Percentiles rank a stretch among this genome's conserved stretches.
Conservation (phyloP, 495 filamentous ascomycete species). For the Tetracladium setigerum region DNA sequence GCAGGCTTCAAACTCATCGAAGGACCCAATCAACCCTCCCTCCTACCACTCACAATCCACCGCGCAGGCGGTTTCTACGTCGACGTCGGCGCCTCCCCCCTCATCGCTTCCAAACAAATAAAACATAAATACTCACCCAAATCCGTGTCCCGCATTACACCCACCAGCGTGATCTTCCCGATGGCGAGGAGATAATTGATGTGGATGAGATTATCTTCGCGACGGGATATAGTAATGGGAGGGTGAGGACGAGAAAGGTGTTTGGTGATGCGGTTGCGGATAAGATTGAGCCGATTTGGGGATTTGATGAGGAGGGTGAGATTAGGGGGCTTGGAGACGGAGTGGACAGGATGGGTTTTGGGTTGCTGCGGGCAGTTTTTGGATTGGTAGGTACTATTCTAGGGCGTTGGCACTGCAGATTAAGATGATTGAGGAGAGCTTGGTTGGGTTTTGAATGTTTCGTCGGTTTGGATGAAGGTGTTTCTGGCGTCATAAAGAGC, state of each 20-base stretch:
- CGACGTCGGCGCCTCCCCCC: constrained; percentile 48
- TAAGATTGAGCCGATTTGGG: constrained; percentile 51
- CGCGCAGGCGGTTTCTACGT: constrained; percentile 57
- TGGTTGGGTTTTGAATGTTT: neutral
- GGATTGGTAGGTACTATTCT: constrained; percentile 51
- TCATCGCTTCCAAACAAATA: constrained; percentile 55
- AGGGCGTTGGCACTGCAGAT: constrained; percentile 47
- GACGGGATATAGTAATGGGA: constrained; percentile 61
- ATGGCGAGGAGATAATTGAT: constrained; percentile 45
- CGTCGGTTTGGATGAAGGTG: too few relatives aligned
- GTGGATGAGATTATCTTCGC: constrained; percentile 59
- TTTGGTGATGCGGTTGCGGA: constrained; percentile 55
- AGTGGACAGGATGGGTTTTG: constrained; percentile 55
- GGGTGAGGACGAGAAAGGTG: constrained; percentile 36
- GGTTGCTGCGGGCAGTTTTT: constrained; percentile 62
- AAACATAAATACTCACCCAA: constrained; percentile 46
- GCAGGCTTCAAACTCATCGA: neutral
- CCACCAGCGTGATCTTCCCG: constrained; percentile 38
- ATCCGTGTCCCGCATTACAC: neutral
- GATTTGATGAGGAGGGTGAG: constrained; percentile 55
- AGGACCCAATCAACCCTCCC: constrained; percentile 44
- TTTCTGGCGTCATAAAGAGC: too few relatives aligned
- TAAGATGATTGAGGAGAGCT: constrained; percentile 22
- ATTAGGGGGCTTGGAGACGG: constrained; percentile 54
- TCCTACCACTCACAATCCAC: constrained; percentile 59